Evolutionary conservation across 306 rosid genomes (phyloP), one percentile per base, ranked within the genome.

Genomic region (Abrus precatorius): DNA sequence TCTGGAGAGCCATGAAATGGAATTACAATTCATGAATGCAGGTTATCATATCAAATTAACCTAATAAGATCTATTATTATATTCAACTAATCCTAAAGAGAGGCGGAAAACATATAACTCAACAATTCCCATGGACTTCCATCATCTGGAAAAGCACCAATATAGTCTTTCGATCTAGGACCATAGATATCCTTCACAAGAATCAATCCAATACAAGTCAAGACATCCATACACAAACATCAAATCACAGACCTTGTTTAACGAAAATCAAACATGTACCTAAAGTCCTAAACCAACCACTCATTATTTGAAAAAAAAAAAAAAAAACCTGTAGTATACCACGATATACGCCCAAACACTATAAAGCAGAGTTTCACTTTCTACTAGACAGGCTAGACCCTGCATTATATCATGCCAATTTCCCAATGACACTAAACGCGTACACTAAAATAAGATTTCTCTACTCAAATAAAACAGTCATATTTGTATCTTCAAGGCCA

Each of bases 401-500:
- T 66, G 33, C 53, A 66, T 41, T 36, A 9, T 27, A 49, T 5
- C n/a, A 75, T 50, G 74, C 59, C 20, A 72, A 61, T 60, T 49
- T 0, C 56, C 59, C 73, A 73, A 63, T 44, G 53, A 43, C n/a
- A 14, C 69, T 53, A 3, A 64, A 81, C 20, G 69, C 62, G 65
- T 13, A 12, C 36, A 57, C 13, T 63, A 47, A 56, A 20, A 60
- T 34, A 82, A 50, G 6, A 11, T 41, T 59, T n/a, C 6, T 61
- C 13, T 32, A 61, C 43, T 49, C 45, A 32, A 53, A 57, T n/a
- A 48, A 36, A 74, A 40, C 33, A 8, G 57, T 27, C 55, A 5
- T 12, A 14, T 56, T 59, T 40, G 54, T 44, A 49, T 70, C 75
- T 72, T 80, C 60, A 80, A 64, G 30, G 7, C 11, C 44, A 20